A percentile compares a stretch with the other conserved stretches of the same genome.
Evolutionary conservation across 306 rosid species (phyloP).

Genomic region (Corylus americana): DNA sequence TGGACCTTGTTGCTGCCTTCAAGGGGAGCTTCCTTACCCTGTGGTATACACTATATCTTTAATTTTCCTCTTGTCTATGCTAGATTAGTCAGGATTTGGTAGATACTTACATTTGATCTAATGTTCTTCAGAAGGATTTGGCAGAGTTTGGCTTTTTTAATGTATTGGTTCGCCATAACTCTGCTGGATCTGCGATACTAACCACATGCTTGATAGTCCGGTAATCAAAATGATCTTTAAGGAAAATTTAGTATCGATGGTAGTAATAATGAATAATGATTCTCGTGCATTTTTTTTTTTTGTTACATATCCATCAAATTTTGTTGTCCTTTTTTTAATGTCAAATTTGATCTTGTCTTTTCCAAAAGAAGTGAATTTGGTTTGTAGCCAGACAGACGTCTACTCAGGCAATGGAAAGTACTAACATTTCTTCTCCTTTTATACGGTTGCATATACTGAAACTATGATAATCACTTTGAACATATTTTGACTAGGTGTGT

Average conservation of each 20-base stretch:
- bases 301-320: background rate
- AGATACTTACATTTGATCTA: background rate
- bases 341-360: too few species aligned
- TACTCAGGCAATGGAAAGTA: too few species aligned
- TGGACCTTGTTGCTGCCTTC: constrained; percentile 27
- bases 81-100: background rate
- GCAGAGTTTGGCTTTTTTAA: background rate
- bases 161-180: background rate
- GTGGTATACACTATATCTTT: constrained; percentile 11
- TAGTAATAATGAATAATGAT: background rate
- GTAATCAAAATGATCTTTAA: background rate
- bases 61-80: background rate
- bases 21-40: constrained; percentile 32
- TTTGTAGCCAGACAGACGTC: too few species aligned
- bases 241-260: background rate
- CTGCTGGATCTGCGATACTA: background rate
- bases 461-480: too few species aligned
- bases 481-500: too few species aligned
- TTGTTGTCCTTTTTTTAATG: too few species aligned
- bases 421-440: too few species aligned
- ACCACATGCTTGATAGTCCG: background rate
- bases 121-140: background rate
- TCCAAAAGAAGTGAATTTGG: too few species aligned
- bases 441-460: too few species aligned
- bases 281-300: background rate